Base-by-base conservation (phyloP, 352 stramenopile species). In the Globisporangium solare region DNA sequence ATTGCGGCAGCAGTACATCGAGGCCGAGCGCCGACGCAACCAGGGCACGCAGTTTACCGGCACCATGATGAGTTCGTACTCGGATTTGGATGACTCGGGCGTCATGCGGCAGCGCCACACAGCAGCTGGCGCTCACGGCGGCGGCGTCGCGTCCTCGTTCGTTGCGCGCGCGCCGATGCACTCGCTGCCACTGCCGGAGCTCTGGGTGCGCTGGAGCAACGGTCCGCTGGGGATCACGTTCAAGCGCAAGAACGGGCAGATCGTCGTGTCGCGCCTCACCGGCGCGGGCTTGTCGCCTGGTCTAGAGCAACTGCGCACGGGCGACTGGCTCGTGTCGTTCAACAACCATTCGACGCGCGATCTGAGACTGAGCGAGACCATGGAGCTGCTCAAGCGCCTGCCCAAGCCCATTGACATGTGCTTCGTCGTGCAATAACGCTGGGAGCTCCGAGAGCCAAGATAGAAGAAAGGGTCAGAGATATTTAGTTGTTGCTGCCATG, bases 261-360 rank as follows among this genome's bases (percentile, higher is more conserved):
- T 93, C 54, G 75, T 91, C 2, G 79, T 93, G 24, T 89, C 79
- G 17, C 75, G 79, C 24, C 74, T 93, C 48, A 92, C 80, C 0
- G 83, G 81, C 1, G 79, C 79, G 2, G 83, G 80, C 2, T 86
- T 79, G 51, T 89, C 80, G 8, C 66, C 65, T 5, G 83, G 83
- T 0, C 54, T 91, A 7, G 79, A 83, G 17, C 83, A 90, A 58
- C 67, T 93, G 31, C 75, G 72, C 12, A 57, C 79, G 0, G 83
- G 83, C 0, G 83, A 93, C 60, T 89, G 76, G 80, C 70, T 93
- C 20, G 70, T 93, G 51, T 88, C 79, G 27, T 87, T 93, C 61
- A 87, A 86, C 54, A 75, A 76, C 56, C 70, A 80, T 47, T 67
- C 74, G 47, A 93, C 83, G 13, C 58, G 71, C 24, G 72, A 75